A percentile compares a stretch with the other conserved stretches of the same genome.
These are phyloP conservation scores for Carpinus fangiana DNA, from an alignment of 306 rosid species.

Conservation along the genomic window DNA sequence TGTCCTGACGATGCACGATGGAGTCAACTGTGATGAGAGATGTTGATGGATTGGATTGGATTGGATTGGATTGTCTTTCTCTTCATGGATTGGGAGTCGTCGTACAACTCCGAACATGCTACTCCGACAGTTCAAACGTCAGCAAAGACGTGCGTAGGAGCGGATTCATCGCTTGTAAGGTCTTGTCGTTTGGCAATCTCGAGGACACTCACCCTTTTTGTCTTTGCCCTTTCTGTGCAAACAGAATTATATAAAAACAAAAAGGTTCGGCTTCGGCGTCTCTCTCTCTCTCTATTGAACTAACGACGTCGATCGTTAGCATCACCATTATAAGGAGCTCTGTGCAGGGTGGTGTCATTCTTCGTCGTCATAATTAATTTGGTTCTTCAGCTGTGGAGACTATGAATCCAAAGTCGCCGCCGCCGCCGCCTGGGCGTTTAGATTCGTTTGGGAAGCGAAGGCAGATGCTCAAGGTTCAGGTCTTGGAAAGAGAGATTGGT, in stretches of 20 bases:
- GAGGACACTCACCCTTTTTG: neutral
- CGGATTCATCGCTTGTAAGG: neutral
- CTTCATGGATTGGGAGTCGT: no score
- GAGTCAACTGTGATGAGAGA: no score
- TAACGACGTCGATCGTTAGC: neutral
- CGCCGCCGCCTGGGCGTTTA: slow-evolving; percentile 16
- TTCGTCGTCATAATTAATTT: neutral
- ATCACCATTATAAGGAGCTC: no score
- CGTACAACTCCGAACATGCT: neutral
- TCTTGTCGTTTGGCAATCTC: no score
- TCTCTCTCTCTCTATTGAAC: neutral
- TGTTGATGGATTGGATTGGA: no score
- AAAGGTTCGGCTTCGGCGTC: neutral
- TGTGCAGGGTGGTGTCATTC: neutral
- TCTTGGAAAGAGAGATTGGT: slow-evolving; percentile 44
- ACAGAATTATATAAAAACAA: no score
- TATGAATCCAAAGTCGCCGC: slow-evolving; percentile 40
- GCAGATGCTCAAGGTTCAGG: slow-evolving; percentile 41
- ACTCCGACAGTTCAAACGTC: neutral
- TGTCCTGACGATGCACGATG: no score
- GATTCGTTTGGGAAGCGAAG: slow-evolving; percentile 45
- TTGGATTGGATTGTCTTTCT: no score
- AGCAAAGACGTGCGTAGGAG: neutral
- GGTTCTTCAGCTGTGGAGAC: slow-evolving; percentile 13
- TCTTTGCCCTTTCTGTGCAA: neutral